A percentile compares a stretch with the other conserved stretches of the same genome.
Conservation (phyloP, 352 stramenopile genomes). For the Phytophthora litchii region DNA sequence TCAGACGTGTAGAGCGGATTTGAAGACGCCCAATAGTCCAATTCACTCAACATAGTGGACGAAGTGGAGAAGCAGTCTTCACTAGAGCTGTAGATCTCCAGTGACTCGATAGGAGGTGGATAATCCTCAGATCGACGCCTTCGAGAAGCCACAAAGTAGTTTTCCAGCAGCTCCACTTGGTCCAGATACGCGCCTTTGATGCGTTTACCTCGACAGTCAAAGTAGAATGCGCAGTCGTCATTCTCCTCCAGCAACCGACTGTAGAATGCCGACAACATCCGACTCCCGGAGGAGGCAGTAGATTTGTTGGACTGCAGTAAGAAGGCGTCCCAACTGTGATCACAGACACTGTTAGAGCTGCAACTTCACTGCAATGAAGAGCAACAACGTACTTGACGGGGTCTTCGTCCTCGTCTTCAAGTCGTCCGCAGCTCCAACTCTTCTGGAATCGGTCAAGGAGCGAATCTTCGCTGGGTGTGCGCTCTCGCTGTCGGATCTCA, state of each 20-base stretch:
- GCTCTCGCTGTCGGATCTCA: slow-evolving; percentile 16
- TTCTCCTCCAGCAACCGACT: slow-evolving; percentile 74
- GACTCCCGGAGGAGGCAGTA: slow-evolving; percentile 67
- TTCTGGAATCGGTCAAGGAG: slow-evolving; percentile 63
- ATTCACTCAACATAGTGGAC: slow-evolving; percentile 44
- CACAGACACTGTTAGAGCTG: slow-evolving; percentile 14
- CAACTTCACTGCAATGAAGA: not conserved
- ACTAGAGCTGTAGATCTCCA: slow-evolving; percentile 33
- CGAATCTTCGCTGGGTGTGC: slow-evolving; percentile 32
- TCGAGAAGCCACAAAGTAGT: slow-evolving; percentile 52
- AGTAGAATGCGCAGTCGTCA: slow-evolving; percentile 69
- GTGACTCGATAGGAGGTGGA: slow-evolving; percentile 11
- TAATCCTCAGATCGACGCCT: not conserved
- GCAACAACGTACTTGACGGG: slow-evolving; percentile 29
- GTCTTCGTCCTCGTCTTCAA: slow-evolving; percentile 35
- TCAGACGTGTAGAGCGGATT: slow-evolving; percentile 30
- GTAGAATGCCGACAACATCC: slow-evolving; percentile 83
- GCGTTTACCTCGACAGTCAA: slow-evolving; percentile 57
- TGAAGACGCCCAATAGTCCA: slow-evolving; percentile 49
- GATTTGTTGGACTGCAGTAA: slow-evolving; percentile 46
- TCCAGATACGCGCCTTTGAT: slow-evolving; percentile 61
- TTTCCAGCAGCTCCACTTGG: slow-evolving; percentile 54
- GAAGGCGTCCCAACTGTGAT: slow-evolving; percentile 49
- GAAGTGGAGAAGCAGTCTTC: slow-evolving; percentile 41
- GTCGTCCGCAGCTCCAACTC: slow-evolving; percentile 43